Evolutionary conservation across 345 rosid species (phyloP).

Genomic region (Citrus unshiu): DNA sequence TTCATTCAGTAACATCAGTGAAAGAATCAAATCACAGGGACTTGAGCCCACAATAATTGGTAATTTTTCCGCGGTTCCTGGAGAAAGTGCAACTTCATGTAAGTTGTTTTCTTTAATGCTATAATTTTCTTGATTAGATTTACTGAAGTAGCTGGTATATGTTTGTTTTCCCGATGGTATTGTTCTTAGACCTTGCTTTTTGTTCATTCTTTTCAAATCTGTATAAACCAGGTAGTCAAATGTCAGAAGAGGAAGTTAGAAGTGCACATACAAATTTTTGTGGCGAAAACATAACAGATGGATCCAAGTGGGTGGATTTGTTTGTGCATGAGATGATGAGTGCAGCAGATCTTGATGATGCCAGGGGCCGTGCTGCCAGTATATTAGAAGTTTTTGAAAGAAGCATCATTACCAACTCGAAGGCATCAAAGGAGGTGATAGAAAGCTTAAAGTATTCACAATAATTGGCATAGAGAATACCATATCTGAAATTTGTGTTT

Average conservation of each 20-base stretch:
- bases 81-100: constrained; percentile 12
- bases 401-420: constrained; percentile 24
- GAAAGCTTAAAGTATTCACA: neutral
- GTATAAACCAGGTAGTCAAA: constrained; percentile 17
- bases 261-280: neutral
- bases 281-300: constrained; percentile 16
- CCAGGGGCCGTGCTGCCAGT: constrained; percentile 33
- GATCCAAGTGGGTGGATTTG: constrained; percentile 47
- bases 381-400: constrained; percentile 45
- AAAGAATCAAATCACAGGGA: constrained; percentile 17
- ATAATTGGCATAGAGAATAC: neutral
- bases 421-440: constrained; percentile 36
- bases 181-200: neutral
- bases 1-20: constrained; percentile 10
- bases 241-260: constrained; percentile 15
- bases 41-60: constrained; percentile 13
- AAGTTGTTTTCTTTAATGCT: constrained; percentile 1
- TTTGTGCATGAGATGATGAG: constrained; percentile 45
- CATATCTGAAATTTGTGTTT: neutral
- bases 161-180: neutral
- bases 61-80: constrained; percentile 13
- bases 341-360: constrained; percentile 36
- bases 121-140: neutral
- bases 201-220: neutral
- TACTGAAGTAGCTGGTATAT: neutral